A percentile compares a stretch with the other conserved stretches of the same genome.
phyloP scores from a whole-genome alignment of 495 filamentous ascomycete species.

The Bacidia rubella region DNA sequence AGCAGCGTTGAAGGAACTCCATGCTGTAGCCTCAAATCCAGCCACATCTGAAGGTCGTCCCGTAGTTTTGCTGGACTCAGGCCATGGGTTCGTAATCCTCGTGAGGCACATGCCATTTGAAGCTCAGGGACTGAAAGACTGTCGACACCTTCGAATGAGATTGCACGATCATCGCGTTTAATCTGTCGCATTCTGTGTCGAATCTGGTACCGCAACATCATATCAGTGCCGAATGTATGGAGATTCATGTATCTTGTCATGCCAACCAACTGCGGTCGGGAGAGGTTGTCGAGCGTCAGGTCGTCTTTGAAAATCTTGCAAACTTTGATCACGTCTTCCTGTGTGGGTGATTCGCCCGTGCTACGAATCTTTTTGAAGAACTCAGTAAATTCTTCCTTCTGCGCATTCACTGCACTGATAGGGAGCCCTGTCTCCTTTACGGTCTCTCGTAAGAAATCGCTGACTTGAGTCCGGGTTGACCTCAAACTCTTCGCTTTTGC shows the following conservation, averaged over 20 bases:
- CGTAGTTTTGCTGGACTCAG: constrained; percentile 75
- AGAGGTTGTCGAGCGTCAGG: constrained; percentile 91
- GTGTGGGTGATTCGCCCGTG: constrained; percentile 78
- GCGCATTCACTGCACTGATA: constrained; percentile 68
- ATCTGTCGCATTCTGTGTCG: constrained; percentile 98
- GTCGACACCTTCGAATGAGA: constrained; percentile 87
- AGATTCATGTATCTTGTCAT: constrained; percentile 99
- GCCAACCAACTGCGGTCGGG: constrained; percentile 84
- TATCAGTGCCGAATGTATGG: constrained; percentile 90
- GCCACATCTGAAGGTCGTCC: constrained; percentile 87
- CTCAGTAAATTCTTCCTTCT: constrained; percentile 87
- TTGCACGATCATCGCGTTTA: constrained; percentile 93
- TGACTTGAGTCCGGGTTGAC: constrained; percentile 85
- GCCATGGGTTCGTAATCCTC: constrained; percentile 84
- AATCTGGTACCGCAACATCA: constrained; percentile 94
- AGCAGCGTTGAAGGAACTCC: constrained; percentile 88
- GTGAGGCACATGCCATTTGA: constrained; percentile 77
- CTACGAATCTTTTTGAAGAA: constrained; percentile 96
- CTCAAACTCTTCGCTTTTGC: constrained; percentile 71
- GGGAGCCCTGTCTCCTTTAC: constrained; percentile 87
- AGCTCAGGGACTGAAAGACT: constrained; percentile 86
- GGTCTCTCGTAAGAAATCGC: constrained; percentile 76
- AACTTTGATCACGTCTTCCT: constrained; percentile 90
- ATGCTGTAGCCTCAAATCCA: constrained; percentile 85
- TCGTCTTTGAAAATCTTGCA: constrained; percentile 99